Percentiles rank a stretch among this genome's conserved stretches.
Conservation (phyloP, 495 filamentous ascomycete genomes). For the Collariella sp. region DNA sequence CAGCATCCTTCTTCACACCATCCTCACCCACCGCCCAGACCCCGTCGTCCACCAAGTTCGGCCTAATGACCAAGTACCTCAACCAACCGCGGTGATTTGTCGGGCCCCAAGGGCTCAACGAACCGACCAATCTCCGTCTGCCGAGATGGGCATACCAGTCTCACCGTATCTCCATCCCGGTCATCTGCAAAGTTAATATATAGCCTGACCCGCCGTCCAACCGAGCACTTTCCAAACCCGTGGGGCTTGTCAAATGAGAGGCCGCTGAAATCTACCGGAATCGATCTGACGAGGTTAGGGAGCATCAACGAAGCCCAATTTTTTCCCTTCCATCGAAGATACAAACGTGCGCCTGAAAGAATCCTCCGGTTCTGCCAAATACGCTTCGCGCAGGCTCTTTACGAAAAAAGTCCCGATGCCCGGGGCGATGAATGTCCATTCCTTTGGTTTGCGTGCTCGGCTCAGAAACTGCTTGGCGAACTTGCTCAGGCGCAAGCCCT, state of each 20-base stretch:
- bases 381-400: not conserved
- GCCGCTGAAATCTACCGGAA: not conserved
- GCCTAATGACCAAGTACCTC: not conserved
- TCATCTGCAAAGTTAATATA: not conserved
- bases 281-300: not conserved
- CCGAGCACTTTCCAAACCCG: not conserved
- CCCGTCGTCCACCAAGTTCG: not conserved
- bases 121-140: not conserved
- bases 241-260: not conserved
- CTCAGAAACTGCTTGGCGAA: not conserved
- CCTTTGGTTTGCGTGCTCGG: not conserved
- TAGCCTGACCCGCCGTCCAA: not conserved
- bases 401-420: not conserved
- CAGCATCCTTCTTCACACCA: not conserved
- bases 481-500: not conserved
- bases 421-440: not conserved
- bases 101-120: not conserved
- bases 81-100: not conserved
- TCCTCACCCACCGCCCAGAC: too few relatives aligned
- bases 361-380: not conserved
- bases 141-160: not conserved
- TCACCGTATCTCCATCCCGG: not conserved
- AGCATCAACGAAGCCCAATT: not conserved
- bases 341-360: not conserved
- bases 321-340: not conserved